Percentiles rank a stretch among this genome's conserved stretches.
Evolutionary conservation across 768 basidiomycete genomes (phyloP).

Genomic region (Suillus plorans): DNA sequence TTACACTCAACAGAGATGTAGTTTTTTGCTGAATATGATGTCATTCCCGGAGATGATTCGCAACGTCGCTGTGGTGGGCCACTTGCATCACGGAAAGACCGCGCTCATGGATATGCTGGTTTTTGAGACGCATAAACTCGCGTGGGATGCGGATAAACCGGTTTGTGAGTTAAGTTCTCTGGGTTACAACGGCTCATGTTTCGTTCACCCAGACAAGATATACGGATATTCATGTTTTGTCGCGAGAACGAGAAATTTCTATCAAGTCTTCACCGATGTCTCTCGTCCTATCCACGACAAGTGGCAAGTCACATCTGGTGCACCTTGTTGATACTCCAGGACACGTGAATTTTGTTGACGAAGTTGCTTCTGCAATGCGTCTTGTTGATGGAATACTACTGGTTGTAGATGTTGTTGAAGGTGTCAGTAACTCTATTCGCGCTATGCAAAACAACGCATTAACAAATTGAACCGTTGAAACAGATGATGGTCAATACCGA

Average conservation of each 20-base stretch:
- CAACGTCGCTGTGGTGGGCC: constrained; percentile 94
- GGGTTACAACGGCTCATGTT: constrained; percentile 20
- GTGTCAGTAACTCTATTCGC: constrained; percentile 46
- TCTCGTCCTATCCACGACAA: constrained; percentile 77
- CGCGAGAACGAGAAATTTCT: constrained; percentile 87
- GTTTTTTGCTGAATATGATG: constrained; percentile 91
- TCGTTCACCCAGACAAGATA: constrained; percentile 70
- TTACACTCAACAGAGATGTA: constrained; percentile 31
- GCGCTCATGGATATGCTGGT: constrained; percentile 96
- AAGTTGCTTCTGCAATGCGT: constrained; percentile 86
- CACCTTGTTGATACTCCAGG: constrained; percentile 98
- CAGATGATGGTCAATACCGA: constrained; percentile 94
- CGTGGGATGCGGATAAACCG: constrained; percentile 89
- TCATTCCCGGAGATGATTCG: constrained; percentile 92
- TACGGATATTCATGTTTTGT: constrained; percentile 92
- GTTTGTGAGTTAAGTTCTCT: constrained; percentile 45
- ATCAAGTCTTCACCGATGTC: constrained; percentile 98
- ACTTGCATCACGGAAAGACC: constrained; percentile 98
- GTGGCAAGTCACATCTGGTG: constrained; percentile 89
- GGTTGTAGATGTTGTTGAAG: constrained; percentile 98
- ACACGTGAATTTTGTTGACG: constrained; percentile 98
- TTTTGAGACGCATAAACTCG: constrained; percentile 92
- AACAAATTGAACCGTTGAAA: constrained; percentile 14
- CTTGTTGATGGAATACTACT: constrained; percentile 88
- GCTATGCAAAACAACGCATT: constrained; percentile 5